Evolutionary conservation across 768 basidiomycete species (phyloP), one percentile per base, ranked within the genome.

Genomic region (Rhodotorula graminis): DNA sequence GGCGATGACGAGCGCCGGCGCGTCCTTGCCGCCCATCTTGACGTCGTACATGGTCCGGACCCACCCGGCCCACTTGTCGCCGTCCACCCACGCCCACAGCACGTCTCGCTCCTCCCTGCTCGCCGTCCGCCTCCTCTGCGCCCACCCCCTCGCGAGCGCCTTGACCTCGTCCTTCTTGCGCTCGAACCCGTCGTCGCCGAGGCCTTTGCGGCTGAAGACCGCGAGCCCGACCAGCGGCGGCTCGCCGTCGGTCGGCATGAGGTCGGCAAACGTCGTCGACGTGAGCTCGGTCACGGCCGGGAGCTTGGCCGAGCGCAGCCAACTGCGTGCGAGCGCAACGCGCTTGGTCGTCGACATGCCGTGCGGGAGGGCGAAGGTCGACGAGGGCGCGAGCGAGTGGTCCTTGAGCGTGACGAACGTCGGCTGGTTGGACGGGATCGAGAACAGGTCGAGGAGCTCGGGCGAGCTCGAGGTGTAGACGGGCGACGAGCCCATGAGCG

Each of bases 11-110:
- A 77, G 5, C 19, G 42, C 40, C 46, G 82, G 80, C 33, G 79
- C 80, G 0, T 70, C 65, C 15, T 61, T 74, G 16, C 74, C 69
- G 5, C 71, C 71, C 67, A 64, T 67, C 74, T 81, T 83, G 76
- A 93, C 83, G 42, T 89, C 88, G 82, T 97, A 98, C 88, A 92
- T 92, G 76, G 87, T 88, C 84, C 91, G 92, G 82, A 95, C 83
- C 93, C 93, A 97, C 63, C 86, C 88, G 37, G 81, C 84, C 93
- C 95, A 97, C 80, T 84, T 86, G 37, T 87, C 87, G 4, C 84
- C 86, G 78, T 99, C 92, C 87, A 96, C 76, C 76, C 73, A 93
- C 16, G 89, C 85, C 81, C 93, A 96, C 61, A 93, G 86, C 0
- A 95, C 88, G 52, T 82, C 71, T 65, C 80, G 56, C 72, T 72